Base-by-base conservation (phyloP, 2,329 filamentous ascomycete genomes). In the Nigrospora sphaerica region DNA sequence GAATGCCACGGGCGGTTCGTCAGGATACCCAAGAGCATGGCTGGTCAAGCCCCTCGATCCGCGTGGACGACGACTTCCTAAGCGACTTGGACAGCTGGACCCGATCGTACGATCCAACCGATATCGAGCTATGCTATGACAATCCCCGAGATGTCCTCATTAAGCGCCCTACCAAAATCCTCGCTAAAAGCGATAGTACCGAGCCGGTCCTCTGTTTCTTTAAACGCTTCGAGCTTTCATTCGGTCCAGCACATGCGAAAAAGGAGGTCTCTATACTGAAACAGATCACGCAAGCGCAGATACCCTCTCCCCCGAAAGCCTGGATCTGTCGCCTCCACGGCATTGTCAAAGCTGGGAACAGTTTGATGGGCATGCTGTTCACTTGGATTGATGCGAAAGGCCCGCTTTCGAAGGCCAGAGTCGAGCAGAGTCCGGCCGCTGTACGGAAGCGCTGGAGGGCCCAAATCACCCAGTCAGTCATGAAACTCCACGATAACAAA, bases 401-500 rank as follows among this genome's bases (percentile, higher is more conserved):
- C 14, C 36, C 36, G 36, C 36, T 38, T 12, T 38, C 36, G 17
- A 17, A n/a, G 17, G 36, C 14, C 14, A 5, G 14, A 17, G 36
- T 12, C 17, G 12, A 12, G 13, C 36, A 6, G 17, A 38, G 36
- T 38, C 17, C 36, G n/a, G n/a, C n/a, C n/a, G n/a, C n/a, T n/a
- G n/a, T n/a, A n/a, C n/a, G n/a, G n/a, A n/a, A 18, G 14, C 36
- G 36, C 36, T 38, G 36, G 36, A 12, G 6, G 17, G 36, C 13
- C 14, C 14, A 38, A 12, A 38, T 38, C 17, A 38, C 14, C 12
- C 36, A 12, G 17, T 38, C 36, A 4, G 5, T 38, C 4, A 17
- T 4, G 14, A 38, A 16, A 12, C 6, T 38, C 17, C 36, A 17
- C 36, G 13, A 38, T n/a, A 17, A 38, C 19, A 57, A 55, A 6